Evolutionary conservation across 495 filamentous ascomycete genomes (phyloP).

Genomic region (Sporormia fimetaria): DNA sequence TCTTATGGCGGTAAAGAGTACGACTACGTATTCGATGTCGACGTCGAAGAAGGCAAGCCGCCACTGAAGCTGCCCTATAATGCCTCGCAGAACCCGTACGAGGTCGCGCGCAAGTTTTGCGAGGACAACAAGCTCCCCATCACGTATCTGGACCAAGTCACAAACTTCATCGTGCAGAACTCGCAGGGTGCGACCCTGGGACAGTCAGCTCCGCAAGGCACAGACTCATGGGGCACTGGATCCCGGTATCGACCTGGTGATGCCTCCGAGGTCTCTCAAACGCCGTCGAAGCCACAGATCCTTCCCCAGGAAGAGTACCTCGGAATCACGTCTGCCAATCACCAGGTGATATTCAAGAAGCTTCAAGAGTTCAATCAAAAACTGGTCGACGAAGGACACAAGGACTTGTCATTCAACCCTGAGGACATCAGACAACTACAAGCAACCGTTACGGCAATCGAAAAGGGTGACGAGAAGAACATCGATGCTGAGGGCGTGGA

Average conservation of each 20-base stretch:
- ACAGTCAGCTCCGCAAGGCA: constrained; percentile 34
- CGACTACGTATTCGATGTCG: constrained; percentile 97
- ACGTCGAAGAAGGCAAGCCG: constrained; percentile 91
- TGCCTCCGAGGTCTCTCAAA: constrained; percentile 24
- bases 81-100: constrained; percentile 81
- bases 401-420: constrained; percentile 62
- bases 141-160: constrained; percentile 82
- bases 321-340: constrained; percentile 50
- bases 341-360: constrained; percentile 60
- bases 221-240: constrained; percentile 70
- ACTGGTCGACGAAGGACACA: constrained; percentile 54
- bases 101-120: constrained; percentile 85
- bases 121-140: constrained; percentile 83
- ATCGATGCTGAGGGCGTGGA: constrained; percentile 41
- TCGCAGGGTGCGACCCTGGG: constrained; percentile 78
- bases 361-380: constrained; percentile 58
- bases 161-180: constrained; percentile 84
- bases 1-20: constrained; percentile 78
- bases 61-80: constrained; percentile 92
- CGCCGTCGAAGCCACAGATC: constrained; percentile 44
- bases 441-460: constrained; percentile 45
- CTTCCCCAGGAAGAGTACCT: constrained; percentile 80
- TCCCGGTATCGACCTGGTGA: constrained; percentile 68
- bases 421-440: constrained; percentile 50
- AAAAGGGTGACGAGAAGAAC: constrained; percentile 26